These are phyloP conservation scores for Retiboletus flavoniger DNA, from an alignment of 1,284 basidiomycete species.

Conservation along the genomic window DNA sequence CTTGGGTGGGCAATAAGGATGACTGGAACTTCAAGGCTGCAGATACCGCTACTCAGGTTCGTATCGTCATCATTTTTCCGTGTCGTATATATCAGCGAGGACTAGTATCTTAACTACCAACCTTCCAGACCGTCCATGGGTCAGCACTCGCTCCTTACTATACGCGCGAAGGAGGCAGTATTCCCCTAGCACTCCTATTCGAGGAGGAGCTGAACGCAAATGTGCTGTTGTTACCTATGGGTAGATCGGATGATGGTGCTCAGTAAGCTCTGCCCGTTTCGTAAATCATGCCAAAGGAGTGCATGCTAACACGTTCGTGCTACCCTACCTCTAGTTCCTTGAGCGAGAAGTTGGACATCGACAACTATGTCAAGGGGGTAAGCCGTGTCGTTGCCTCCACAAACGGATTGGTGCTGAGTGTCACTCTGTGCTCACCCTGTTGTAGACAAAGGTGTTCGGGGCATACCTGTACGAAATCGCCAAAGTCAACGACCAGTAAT, in stretches of 20 bases:
- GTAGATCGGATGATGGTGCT: slow-evolving; percentile 27
- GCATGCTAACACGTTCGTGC: background rate
- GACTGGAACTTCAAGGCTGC: slow-evolving; percentile 95
- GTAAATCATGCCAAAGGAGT: background rate
- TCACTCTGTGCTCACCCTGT: no score
- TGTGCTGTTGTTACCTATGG: slow-evolving; percentile 28
- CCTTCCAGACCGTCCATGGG: slow-evolving; percentile 2
- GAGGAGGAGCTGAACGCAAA: slow-evolving; percentile 1
- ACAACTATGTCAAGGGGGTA: slow-evolving; percentile 11
- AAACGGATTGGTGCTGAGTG: background rate
- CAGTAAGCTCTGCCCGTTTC: slow-evolving; percentile 5
- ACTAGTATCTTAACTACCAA: no score
- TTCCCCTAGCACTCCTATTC: slow-evolving; percentile 16
- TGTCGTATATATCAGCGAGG: no score
- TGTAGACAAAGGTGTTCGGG: slow-evolving; percentile 12
- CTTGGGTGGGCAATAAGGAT: slow-evolving; percentile 73
- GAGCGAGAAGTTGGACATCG: slow-evolving; percentile 10
- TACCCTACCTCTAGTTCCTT: slow-evolving; percentile 2
- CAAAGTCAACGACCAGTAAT: background rate
- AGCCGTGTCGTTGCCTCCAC: background rate
- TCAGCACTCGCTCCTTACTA: slow-evolving; percentile 12
- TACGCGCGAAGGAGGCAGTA: slow-evolving; percentile 21
- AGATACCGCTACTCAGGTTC: slow-evolving; percentile 58
- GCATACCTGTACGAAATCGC: slow-evolving; percentile 13
- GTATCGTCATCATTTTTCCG: background rate